Evolutionary conservation across 108 stramenopile genomes (phyloP), one percentile per base, ranked within the genome.

Genomic region (Cyclotella kingstonii): DNA sequence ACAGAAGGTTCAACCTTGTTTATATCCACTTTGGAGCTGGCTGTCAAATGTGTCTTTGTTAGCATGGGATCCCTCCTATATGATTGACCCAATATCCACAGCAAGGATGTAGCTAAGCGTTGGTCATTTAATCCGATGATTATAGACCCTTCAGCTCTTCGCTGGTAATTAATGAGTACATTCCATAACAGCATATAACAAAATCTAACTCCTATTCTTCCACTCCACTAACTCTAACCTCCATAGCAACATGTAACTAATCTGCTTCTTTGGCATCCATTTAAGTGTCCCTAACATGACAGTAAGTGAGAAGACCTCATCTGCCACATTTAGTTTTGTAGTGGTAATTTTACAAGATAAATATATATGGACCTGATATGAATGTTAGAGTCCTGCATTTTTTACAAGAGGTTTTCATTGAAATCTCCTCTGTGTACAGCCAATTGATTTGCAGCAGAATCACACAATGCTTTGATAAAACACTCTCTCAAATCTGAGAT

Each of bases 391-490:
- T 46, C 70, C 52, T 81, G 79, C 81, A 85, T 83, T 10, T 70
- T 65, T 45, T 81, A 85, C 12, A 53, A 66, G 6, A 85, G 43
- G 30, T 85, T 83, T 7, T 79, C 81, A 68, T 85, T 82, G 28
- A 54, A 82, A 59, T 85, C 84, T 5, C 81, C 79, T 10, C 82
- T 81, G 18, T 68, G 68, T 15, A 80, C 81, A 9, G 79, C 63
- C 28, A 83, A 58, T 33, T 60, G 48, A 12, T 70, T 29, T 15
- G 84, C 81, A 33, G 71, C 66, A 17, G 25, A 34, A 26, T 53
- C 41, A 17, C 58, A 52, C 35, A 71, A 61, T 26, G 40, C 56
- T 17, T 66, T 23, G 12, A 80, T 35, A 7, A 80, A 34, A 15
- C 39, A 15, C 8, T 44, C 4, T 17, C 73, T 62, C 25, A 83